Conservation (phyloP, 2,329 filamentous ascomycete genomes). For the Ophiognomonia clavigignenti-juglandacearum region DNA sequence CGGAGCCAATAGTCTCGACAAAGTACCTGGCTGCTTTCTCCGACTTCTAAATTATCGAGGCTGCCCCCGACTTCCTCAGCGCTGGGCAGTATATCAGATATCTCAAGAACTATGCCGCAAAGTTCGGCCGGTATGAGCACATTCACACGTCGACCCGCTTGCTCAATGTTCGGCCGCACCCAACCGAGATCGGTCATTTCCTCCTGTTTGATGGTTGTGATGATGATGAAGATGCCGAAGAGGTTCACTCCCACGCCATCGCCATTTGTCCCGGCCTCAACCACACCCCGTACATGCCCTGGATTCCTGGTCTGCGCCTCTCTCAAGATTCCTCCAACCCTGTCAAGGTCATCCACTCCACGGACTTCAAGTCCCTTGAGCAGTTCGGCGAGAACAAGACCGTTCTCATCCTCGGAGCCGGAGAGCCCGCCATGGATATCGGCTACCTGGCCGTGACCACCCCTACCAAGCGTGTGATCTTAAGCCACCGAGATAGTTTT, state of each 20-base stretch:
- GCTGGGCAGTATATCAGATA: slow-evolving; percentile 29
- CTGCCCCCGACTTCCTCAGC: slow-evolving; percentile 31
- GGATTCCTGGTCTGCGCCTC: slow-evolving; percentile 18
- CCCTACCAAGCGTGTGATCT: slow-evolving; percentile 29
- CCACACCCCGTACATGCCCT: slow-evolving; percentile 26
- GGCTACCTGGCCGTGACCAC: slow-evolving; percentile 31
- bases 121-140: slow-evolving; percentile 28
- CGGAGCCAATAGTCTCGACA: slow-evolving; percentile 35
- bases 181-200: neutral
- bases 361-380: slow-evolving; percentile 28
- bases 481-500: slow-evolving; percentile 34
- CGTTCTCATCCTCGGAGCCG: slow-evolving; percentile 31
- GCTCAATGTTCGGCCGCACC: slow-evolving; percentile 11
- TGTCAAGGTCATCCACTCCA: slow-evolving; percentile 27
- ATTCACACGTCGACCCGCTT: slow-evolving; percentile 29
- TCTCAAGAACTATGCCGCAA: slow-evolving; percentile 29
- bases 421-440: slow-evolving; percentile 34
- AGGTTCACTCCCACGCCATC: slow-evolving; percentile 25
- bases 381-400: slow-evolving; percentile 30
- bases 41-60: slow-evolving; percentile 32
- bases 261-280: slow-evolving; percentile 34
- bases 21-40: slow-evolving; percentile 42
- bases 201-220: neutral
- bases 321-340: neutral
- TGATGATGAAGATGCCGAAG: neutral